Evolutionary conservation across 306 rosid species (phyloP).

Genomic region (Carpinus viminea): DNA sequence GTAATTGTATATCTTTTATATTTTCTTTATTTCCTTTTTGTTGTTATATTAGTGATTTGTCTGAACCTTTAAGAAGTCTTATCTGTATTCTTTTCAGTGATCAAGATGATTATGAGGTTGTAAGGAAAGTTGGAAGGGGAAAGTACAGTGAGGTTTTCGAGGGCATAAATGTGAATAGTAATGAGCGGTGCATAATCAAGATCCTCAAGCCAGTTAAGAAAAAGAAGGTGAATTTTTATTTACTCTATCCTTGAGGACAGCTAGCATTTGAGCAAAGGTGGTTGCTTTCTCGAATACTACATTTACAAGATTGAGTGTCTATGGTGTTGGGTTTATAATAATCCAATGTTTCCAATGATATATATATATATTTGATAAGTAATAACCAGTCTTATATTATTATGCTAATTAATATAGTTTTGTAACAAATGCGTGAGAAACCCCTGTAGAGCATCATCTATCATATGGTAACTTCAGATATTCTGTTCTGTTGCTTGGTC

Average conservation of each 20-base stretch:
- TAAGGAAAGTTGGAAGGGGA: constrained; percentile 96
- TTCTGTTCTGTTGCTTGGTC: neutral
- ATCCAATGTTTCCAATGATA: neutral
- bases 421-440: neutral
- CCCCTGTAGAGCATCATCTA: neutral
- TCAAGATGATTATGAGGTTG: constrained; percentile 98
- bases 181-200: constrained; percentile 89
- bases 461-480: neutral
- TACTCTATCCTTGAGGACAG: constrained; percentile 6
- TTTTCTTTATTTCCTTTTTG: neutral
- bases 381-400: too few relatives aligned
- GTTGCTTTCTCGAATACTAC: neutral
- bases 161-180: constrained; percentile 83
- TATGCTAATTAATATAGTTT: neutral
- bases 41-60: neutral
- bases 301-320: neutral
- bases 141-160: constrained; percentile 98
- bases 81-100: constrained; percentile 45
- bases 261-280: neutral
- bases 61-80: neutral
- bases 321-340: neutral
- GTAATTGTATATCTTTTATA: neutral
- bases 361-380: neutral
- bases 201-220: constrained; percentile 99
- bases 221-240: constrained; percentile 66